A percentile compares a stretch with the other conserved stretches of the same genome.
Evolutionary conservation across 257 asterid species (phyloP).

Genomic region (Capsicum chinense): DNA sequence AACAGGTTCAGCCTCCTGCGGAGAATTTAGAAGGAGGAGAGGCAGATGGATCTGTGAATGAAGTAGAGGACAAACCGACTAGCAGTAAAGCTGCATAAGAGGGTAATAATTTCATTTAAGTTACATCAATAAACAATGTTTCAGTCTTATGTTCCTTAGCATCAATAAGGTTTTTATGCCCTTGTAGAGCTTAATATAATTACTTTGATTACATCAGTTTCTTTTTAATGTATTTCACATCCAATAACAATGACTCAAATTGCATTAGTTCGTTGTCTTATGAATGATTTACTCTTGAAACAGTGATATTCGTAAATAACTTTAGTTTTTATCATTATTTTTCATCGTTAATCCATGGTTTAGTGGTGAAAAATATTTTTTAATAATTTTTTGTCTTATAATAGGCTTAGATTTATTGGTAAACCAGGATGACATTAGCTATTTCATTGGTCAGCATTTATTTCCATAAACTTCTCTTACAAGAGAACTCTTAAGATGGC

Average conservation of each 20-base stretch:
- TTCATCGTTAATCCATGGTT: neutral
- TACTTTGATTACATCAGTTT: too few relatives aligned
- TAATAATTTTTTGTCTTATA: neutral
- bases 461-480: neutral
- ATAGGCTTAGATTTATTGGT: neutral
- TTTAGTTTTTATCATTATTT: neutral
- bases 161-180: too few relatives aligned
- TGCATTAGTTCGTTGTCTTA: neutral
- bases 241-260: neutral
- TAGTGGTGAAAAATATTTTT: neutral
- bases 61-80: constrained; percentile 53
- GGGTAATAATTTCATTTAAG: constrained; percentile 38
- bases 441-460: neutral
- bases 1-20: constrained; percentile 94
- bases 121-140: too few relatives aligned
- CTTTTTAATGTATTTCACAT: too few relatives aligned
- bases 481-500: neutral
- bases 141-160: too few relatives aligned
- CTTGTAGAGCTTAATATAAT: too few relatives aligned
- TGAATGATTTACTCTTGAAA: too few relatives aligned
- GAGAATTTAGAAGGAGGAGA: constrained; percentile 67
- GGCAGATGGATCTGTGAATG: constrained; percentile 47
- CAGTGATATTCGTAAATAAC: neutral
- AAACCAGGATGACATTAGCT: neutral
- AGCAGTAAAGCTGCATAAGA: constrained; percentile 47